A percentile compares a stretch with the other conserved stretches of the same genome.
phyloP scores from a whole-genome alignment of 179 eudicot species.

The Drosera spatulata region DNA sequence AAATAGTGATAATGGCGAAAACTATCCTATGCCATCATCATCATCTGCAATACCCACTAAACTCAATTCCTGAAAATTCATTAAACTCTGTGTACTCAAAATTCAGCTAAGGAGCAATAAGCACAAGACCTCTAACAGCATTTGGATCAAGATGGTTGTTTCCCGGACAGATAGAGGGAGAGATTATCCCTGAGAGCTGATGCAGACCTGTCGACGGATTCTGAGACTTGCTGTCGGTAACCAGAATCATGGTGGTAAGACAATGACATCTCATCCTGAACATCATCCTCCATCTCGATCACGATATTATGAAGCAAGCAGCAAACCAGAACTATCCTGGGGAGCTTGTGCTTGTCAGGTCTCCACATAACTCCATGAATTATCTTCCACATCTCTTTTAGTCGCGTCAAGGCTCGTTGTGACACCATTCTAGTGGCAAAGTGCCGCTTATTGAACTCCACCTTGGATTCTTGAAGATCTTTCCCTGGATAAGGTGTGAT shows the following conservation, averaged over 20 bases:
- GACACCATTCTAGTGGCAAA: slow-evolving; percentile 60
- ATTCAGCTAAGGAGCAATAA: too few relatives aligned
- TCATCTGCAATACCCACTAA: too few relatives aligned
- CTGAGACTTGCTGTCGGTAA: slow-evolving; percentile 45
- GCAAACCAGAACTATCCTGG: slow-evolving; percentile 55
- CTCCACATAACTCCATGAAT: slow-evolving; percentile 77
- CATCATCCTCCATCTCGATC: slow-evolving; percentile 54
- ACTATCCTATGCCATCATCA: too few relatives aligned
- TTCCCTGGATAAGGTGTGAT: slow-evolving; percentile 66
- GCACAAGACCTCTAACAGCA: too few relatives aligned
- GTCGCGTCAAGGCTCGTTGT: slow-evolving; percentile 49
- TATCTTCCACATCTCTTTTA: slow-evolving; percentile 77
- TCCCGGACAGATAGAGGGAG: slow-evolving; percentile 35
- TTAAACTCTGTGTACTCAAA: too few relatives aligned
- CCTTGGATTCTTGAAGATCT: slow-evolving; percentile 23
- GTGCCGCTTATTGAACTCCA: slow-evolving; percentile 54
- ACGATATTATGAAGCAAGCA: slow-evolving; percentile 23
- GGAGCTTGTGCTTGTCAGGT: slow-evolving; percentile 72
- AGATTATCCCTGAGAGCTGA: slow-evolving; percentile 42
- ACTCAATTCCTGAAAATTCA: too few relatives aligned
- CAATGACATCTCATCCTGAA: slow-evolving; percentile 29
- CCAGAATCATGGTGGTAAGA: slow-evolving; percentile 38
- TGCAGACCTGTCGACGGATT: slow-evolving; percentile 43
- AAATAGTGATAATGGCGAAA: too few relatives aligned
- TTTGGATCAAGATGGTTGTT: slow-evolving; percentile 11